Evolutionary conservation across 148 eudicot species (phyloP), one percentile per base, ranked within the genome.

Genomic region (Rhododendron ferrugineum): DNA sequence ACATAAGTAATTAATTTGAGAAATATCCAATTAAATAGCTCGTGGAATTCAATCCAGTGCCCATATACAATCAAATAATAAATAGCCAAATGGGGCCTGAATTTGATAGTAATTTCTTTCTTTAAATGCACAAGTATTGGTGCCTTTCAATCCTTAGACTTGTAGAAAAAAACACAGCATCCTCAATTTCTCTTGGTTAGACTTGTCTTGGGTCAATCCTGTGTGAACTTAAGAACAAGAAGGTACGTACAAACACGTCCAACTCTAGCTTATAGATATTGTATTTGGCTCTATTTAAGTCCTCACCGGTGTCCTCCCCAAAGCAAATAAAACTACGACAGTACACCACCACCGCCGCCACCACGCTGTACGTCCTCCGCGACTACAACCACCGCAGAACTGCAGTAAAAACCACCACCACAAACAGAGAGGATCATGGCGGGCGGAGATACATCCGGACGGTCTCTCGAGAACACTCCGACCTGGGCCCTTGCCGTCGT

Each of bases 401-500:
- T 34, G 16, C 75, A 14, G 7, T n/a, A n/a, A 66, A 6, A 26
- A 68, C 15, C 0, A 14, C 44, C 77, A 76, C 42, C 79, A 6
- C 28, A 22, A 37, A 7, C 26, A 37, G 3, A 66, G 54, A 26
- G 46, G 52, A 42, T 66, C 85, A 83, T 73, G 85, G 85, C 68
- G 2, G 84, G 76, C 64, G 79, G 80, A 72, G 79, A 34, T 23
- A 0, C 44, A 11, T 0, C 68, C 22, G 79, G 44, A 10, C 79
- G 46, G 47, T 72, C 85, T 13, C 85, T 83, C 20, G 66, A 72
- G 5, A 0, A 83, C 64, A 83, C 85, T 73, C 85, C 85, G 79
- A 83, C 85, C 1, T 83, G 85, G 85, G 85, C 85, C 47, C 37
- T 83, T 4, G 79, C 85, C 79, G 14, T 44, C 34, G 79, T 83